These are phyloP conservation scores for Microcos paniculata DNA, from an alignment of 345 rosid species.

Conservation along the genomic window DNA sequence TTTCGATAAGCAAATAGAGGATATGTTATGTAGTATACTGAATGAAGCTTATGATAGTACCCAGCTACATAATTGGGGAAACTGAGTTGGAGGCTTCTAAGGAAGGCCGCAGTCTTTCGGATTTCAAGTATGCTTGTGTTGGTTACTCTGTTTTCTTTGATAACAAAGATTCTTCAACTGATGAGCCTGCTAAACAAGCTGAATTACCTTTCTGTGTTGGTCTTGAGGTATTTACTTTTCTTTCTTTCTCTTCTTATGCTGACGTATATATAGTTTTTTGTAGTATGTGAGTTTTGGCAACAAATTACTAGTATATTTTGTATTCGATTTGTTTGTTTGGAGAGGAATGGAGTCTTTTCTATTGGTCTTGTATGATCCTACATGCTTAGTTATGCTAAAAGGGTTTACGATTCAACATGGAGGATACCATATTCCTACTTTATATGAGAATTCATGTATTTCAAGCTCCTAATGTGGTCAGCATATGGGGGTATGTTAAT, in stretches of 20 bases:
- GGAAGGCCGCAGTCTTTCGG: constrained; percentile 35
- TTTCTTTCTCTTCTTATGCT: background rate
- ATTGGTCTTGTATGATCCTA: background rate
- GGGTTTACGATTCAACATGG: background rate
- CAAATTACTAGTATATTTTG: background rate
- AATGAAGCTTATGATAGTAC: constrained; percentile 30
- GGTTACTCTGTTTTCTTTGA: constrained; percentile 47
- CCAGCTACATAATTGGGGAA: constrained; percentile 34
- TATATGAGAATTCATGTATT: background rate
- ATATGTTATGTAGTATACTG: constrained; percentile 2
- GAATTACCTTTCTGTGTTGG: constrained; percentile 46
- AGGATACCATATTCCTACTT: background rate
- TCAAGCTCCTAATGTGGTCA: background rate
- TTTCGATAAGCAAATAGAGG: too few species aligned
- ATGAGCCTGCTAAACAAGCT: constrained; percentile 22
- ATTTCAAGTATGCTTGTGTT: constrained; percentile 45
- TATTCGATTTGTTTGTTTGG: background rate
- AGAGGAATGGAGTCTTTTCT: background rate
- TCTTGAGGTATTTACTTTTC: constrained; percentile 38
- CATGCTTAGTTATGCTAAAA: background rate
- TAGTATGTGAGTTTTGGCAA: background rate
- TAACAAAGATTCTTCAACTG: constrained; percentile 27
- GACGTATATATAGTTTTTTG: background rate
- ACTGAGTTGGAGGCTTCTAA: constrained; percentile 41
- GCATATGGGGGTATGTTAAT: background rate